Evolutionary conservation across 1,284 basidiomycete genomes (phyloP), one percentile per base, ranked within the genome.

Genomic region (Xerocomus minutiporus): DNA sequence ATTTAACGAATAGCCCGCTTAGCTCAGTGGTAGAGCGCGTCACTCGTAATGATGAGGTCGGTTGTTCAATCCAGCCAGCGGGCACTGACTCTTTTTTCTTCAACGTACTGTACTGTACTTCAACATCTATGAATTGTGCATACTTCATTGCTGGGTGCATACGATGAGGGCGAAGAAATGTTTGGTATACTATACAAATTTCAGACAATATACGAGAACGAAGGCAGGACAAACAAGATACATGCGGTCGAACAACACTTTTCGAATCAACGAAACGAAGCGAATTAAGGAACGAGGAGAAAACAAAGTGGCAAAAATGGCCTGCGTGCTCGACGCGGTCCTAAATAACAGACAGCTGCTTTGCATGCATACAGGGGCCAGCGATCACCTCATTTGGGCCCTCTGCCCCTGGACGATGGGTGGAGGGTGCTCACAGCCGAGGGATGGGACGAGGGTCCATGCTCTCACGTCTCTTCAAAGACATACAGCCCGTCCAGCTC

Each of bases 31-130:
- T 75, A 78, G 76, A 78, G 77, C 77, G 76, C 74, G 72, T 69
- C 77, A 79, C 77, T 79, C 70, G 77, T 79, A 77, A 78, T 78
- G 76, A 67, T 73, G 73, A 79, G 77, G 75, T 79, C 76, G 72
- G 72, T 77, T 72, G 77, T 79, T 79, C 77, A 73, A 78, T 71
- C 71, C 77, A 72, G 77, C 71, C 72, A 78, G 69, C 64, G 73
- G 76, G 76, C 74, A 76, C 2, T 8, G 12, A 4, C 31, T 29
- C 8, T 44, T 44, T 20, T 20, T 20, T 20, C 20, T 20, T 20
- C 20, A 20, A 20, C 20, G 2, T 20, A 20, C 20, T 20, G 20
- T 20, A 20, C 20, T 20, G 20, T 20, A 20, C 20, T 20, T 20
- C 20, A 20, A 20, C 20, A 20, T 20, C 20, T n/a, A 4, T 11